Base-by-base conservation (phyloP, 345 rosid species). In the Lumnitzera littorea region DNA sequence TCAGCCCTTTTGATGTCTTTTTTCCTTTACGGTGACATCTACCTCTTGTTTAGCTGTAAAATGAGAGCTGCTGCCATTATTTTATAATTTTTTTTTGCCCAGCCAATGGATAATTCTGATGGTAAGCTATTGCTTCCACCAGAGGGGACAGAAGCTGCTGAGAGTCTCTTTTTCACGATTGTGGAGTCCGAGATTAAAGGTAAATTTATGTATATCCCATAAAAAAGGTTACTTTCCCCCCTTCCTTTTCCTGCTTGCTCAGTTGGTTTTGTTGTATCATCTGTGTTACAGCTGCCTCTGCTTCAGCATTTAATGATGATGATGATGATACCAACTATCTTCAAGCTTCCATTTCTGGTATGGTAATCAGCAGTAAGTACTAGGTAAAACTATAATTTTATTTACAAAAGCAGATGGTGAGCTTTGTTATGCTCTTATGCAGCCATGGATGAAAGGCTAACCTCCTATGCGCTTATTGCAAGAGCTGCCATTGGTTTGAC, bases 401-500 rank as follows among this genome's bases (percentile, higher is more conserved):
- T 66, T 63, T 51, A 48, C 31, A 12, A 43, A 74, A 63, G 24
- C 58, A 46, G 16, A 48, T 50, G 20, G 52, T 13, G 50, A 50
- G 58, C 23, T 56, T 51, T 50, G 23, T 46, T 81, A 62, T 75
- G 43, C 11, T 5, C 43, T 49, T 64, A 73, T 77, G 69, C 88
- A 94, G 99, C 91, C 47, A 94, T 94, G 99, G 92, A 94, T 64
- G 99, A 90, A 72, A 86, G 99, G 62, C 79, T 94, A 70, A 84
- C 82, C 66, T 90, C 97, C 51, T 94, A 94, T 83, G 97, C 97
- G 48, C 95, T 94, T 72, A 87, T 94, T 67, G 99, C 89, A 50
- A 85, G 99, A 83, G 95, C 91, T 56, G 80, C 97, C 63, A 77
- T 80, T 60, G 96, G 84, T 78, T 71, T 78, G 60, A 83, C 99